Percentiles rank a stretch among this genome's conserved stretches.
These are phyloP conservation scores for Pichia sorboxylosa DNA, from an alignment of 1,139 yeast genomes.

Conservation along the genomic window DNA sequence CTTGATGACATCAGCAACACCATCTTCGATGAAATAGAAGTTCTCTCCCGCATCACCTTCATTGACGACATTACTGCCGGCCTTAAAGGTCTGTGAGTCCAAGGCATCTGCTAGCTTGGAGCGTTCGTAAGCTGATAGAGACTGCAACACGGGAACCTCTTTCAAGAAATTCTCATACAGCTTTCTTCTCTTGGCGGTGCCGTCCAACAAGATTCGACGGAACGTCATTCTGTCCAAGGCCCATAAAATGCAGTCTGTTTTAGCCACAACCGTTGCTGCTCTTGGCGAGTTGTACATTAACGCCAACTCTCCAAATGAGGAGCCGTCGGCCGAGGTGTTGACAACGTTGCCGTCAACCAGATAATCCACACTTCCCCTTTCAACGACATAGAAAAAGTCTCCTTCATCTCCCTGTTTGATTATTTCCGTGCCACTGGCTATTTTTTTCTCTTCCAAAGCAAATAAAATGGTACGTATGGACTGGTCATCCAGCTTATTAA, in stretches of 20 bases:
- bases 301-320: slow-evolving; percentile 93
- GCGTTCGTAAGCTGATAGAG: slow-evolving; percentile 71
- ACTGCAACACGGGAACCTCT: slow-evolving; percentile 70
- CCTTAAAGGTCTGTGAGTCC: slow-evolving; percentile 59
- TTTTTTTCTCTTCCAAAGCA: slow-evolving; percentile 66
- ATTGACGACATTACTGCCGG: slow-evolving; percentile 64
- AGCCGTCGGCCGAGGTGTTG: slow-evolving; percentile 68
- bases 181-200: slow-evolving; percentile 80
- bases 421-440: slow-evolving; percentile 50
- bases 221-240: slow-evolving; percentile 89
- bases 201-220: slow-evolving; percentile 80
- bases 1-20: slow-evolving; percentile 65
- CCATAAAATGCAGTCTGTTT: slow-evolving; percentile 67
- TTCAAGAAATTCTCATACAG: slow-evolving; percentile 84
- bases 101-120: slow-evolving; percentile 92
- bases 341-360: slow-evolving; percentile 65
- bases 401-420: slow-evolving; percentile 96
- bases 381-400: slow-evolving; percentile 84
- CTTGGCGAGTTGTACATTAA: slow-evolving; percentile 96
- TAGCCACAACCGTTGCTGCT: slow-evolving; percentile 87
- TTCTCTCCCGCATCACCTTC: slow-evolving; percentile 92
- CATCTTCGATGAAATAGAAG: slow-evolving; percentile 81
- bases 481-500: slow-evolving; percentile 61
- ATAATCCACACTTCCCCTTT: slow-evolving; percentile 74
- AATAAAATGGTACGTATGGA: slow-evolving; percentile 67